Evolutionary conservation across 371 early-diverging fungal genomes (phyloP).

Genomic region (Batkoa obscura): DNA sequence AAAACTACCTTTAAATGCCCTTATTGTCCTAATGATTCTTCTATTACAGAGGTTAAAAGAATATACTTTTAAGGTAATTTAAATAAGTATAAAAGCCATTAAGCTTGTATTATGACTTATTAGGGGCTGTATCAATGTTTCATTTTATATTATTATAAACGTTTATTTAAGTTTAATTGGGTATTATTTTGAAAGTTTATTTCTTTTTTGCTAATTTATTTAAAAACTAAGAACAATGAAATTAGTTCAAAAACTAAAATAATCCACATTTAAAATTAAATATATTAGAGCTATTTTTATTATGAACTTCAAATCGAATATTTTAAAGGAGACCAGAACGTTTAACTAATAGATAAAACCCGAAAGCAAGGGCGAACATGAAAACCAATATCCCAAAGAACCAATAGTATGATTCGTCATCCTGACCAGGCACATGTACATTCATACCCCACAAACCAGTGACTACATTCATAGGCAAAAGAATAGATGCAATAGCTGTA

Average conservation of each 20-base stretch:
- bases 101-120: no score
- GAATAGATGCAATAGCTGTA: conserved; percentile 78
- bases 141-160: no score
- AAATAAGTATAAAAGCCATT: no score
- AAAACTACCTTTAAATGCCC: conserved; percentile 12
- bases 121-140: no score
- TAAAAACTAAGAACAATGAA: no score
- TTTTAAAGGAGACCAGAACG: neutral
- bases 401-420: conserved; percentile 19
- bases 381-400: conserved; percentile 22
- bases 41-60: conserved; percentile 5
- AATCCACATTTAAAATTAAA: no score
- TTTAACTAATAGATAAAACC: neutral
- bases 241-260: no score
- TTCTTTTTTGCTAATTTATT: no score
- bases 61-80: conserved; percentile 8
- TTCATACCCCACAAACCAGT: conserved; percentile 90
- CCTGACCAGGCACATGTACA: conserved; percentile 55
- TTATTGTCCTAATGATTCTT: conserved; percentile 12
- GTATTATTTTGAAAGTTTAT: no score
- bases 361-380: neutral
- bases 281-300: no score
- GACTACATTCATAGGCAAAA: conserved; percentile 86
- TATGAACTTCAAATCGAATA: neutral
- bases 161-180: no score